These are phyloP conservation scores for Malus orientalis DNA, from an alignment of 306 rosid genomes.

Conservation along the genomic window DNA sequence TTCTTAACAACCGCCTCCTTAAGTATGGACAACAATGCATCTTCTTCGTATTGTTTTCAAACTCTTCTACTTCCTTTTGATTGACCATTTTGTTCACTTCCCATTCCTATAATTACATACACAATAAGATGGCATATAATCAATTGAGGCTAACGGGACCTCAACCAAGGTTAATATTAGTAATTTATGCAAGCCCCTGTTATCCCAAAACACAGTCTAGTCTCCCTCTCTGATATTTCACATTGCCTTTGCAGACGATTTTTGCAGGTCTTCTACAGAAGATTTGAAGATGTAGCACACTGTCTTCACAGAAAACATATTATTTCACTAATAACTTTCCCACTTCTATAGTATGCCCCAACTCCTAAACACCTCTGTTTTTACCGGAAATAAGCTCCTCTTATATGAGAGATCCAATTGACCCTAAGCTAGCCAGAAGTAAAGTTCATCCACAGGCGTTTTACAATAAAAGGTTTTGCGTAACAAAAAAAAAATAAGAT, in stretches of 20 bases:
- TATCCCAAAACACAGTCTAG: neutral
- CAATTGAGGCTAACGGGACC: neutral
- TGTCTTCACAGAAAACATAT: too few relatives aligned
- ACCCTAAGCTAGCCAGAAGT: neutral
- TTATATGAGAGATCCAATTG: neutral
- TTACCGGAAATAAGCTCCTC: neutral
- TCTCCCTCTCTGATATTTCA: neutral
- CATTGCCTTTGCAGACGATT: neutral
- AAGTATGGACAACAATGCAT: too few relatives aligned
- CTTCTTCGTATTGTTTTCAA: too few relatives aligned
- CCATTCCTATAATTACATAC: too few relatives aligned
- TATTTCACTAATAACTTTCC: neutral
- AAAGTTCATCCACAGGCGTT: neutral
- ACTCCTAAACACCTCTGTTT: neutral
- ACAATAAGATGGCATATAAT: neutral
- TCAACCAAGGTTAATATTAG: neutral
- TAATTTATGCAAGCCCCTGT: neutral
- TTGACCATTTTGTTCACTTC: too few relatives aligned
- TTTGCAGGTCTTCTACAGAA: neutral
- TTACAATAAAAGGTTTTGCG: neutral
- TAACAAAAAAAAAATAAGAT: neutral
- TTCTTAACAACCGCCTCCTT: too few relatives aligned
- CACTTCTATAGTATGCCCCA: neutral
- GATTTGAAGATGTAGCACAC: neutral
- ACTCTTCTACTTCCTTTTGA: too few relatives aligned